Base-by-base conservation (phyloP, 768 basidiomycete species). In the Chalciporus pseudorubinellus region DNA sequence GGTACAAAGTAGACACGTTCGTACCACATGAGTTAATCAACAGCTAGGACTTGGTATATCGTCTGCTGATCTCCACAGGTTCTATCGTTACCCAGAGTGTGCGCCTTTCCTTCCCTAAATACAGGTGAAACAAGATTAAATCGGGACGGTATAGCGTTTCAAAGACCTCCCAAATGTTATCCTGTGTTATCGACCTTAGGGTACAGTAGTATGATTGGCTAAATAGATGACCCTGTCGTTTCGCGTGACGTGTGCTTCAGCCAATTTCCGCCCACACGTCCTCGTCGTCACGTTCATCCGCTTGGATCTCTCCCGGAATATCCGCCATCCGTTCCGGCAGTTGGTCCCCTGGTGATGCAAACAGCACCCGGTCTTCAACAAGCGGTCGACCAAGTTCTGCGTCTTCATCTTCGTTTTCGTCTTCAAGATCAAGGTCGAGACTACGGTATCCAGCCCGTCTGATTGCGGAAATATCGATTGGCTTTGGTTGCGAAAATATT, bases 401-500 rank as follows among this genome's bases (percentile, higher is more conserved):
- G 19, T 70, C 84, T 28, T 74, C 77, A 21, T 87, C 82, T 26
- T 81, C 81, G 7, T 83, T 82, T 26, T 85, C 79, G 6, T 83
- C 83, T 24, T 85, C 79, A 44, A 87, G 72, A 56, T 89, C 91
- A 50, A 89, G 75, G 66, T 92, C 89, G 48, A 89, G 77, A 45
- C 72, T 73, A 24, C 49, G 67, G 60, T 80, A 81, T 10, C 87
- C 83, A 12, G 84, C 81, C 41, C 85, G 72, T 42, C 87, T 80
- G 10, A 85, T 80, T 18, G 81, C 75, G 46, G 82, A 83, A 58
- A 92, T 84, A 64, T 92, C 90, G 58, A 93, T 93, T 3, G 89
- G 89, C 59, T 85, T 92, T 16, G 90, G 90, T 51, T 83, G 81
- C 26, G 90, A 82, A 69, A 92, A 93, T 67, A 93, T 92, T 3